Evolutionary conservation across 108 stramenopile species (phyloP), one percentile per base, ranked within the genome.

Genomic region (Aurantiochytrium sp.): DNA sequence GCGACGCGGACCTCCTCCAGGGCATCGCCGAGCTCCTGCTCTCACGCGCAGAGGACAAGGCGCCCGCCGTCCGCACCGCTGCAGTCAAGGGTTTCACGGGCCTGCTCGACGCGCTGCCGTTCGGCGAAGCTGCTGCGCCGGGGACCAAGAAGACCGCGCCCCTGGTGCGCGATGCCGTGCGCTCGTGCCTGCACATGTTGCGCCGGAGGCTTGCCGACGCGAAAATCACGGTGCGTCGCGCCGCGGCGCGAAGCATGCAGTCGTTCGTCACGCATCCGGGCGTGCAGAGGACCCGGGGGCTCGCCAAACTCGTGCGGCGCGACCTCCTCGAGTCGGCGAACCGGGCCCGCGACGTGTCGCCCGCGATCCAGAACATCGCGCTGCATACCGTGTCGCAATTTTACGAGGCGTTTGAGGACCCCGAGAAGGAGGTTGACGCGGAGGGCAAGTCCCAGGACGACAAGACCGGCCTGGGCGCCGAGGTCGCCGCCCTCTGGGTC

Each of bases 161-260:
- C 27, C 34, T 65, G 22, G 59, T 65, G 59, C 59, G 59, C 34
- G 59, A 65, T 27, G 59, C 59, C 8, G 34, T 65, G 27, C 15
- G 59, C 8, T 15, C 59, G 1, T 81, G 42, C 12, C 45, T 81
- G 6, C 73, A 24, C 3, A 48, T 41, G 39, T 24, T 81, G n/a
- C 73, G 73, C 73, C 10, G 45, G 39, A 22, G 73, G 12, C 27
- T 81, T 6, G 45, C 42, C 6, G 73, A 81, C 45, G 10, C 73
- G 6, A 81, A 81, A 24, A 12, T 81, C n/a, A 81, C n/a, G 39
- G 73, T 81, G 15, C 73, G 73, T 6, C 73, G 73, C n/a, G 73
- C 36, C n/a, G 39, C 73, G 8, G 73, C 45, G 19, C 39, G 45
- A 41, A 48, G 42, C 45, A 41, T 81, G 39, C 73, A 81, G 45